These are phyloP conservation scores for Botryosphaeria agaves DNA, from an alignment of 2,329 filamentous ascomycete genomes.

Conservation along the genomic window DNA sequence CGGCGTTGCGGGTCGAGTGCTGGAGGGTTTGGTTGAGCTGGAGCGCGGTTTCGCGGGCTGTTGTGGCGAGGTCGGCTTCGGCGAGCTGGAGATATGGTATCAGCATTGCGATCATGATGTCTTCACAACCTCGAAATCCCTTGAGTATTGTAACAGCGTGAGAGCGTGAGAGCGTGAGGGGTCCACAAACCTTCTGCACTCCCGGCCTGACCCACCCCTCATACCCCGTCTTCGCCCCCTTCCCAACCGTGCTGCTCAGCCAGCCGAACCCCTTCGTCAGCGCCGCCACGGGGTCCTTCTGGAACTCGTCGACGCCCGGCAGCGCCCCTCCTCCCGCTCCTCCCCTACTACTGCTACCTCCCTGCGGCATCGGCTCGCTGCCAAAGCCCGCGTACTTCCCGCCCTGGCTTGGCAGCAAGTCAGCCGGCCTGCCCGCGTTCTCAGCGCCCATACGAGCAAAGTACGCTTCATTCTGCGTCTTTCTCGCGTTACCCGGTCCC, in stretches of 20 bases:
- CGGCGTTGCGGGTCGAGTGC: constrained; percentile 52
- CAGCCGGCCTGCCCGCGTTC: constrained; percentile 59
- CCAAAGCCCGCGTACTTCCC: constrained; percentile 90
- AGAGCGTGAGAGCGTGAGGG: constrained; percentile 3
- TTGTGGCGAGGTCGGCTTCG: constrained; percentile 38
- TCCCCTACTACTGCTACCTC: constrained; percentile 16
- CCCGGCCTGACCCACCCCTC: constrained; percentile 86
- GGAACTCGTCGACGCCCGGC: constrained; percentile 70
- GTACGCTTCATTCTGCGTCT: constrained; percentile 64
- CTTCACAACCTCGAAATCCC: background rate
- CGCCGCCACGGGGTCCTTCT: constrained; percentile 77
- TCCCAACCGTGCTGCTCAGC: constrained; percentile 75
- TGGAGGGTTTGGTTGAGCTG: constrained; percentile 43
- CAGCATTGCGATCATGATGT: background rate
- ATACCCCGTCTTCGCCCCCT: constrained; percentile 82
- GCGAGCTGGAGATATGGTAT: constrained; percentile 56
- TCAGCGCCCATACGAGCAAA: constrained; percentile 72
- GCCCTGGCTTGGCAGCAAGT: constrained; percentile 71
- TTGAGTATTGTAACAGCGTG: background rate
- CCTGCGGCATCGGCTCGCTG: constrained; percentile 45
- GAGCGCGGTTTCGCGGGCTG: constrained; percentile 42
- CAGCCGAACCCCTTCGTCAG: constrained; percentile 88
- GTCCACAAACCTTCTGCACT: constrained; percentile 52
- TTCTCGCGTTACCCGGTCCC: constrained; percentile 25
- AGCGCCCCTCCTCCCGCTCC: constrained; percentile 26